Evolutionary conservation across 805 yeast species (phyloP), one percentile per base, ranked within the genome.

Genomic region (Candida corydali): DNA sequence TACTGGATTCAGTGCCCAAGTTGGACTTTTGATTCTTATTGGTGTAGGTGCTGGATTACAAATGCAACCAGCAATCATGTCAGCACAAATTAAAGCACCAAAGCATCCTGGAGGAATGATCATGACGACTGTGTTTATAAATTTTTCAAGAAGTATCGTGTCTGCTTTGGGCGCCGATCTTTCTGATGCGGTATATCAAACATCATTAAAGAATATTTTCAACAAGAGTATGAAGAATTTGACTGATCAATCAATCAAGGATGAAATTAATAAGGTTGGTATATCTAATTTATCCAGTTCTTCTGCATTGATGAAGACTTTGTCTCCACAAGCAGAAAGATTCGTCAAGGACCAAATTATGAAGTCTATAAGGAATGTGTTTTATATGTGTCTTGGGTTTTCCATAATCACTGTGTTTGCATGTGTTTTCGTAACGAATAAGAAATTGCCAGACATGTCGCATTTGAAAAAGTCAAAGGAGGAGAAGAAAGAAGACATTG

Each of bases 21-120:
- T 76, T 35, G 76, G 79, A 0, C 56, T 63, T 23, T 64, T 72
- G 38, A 68, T 75, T 18, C 45, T 72, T 5, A 49, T 59, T 7
- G 83, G 83, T 17, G 55, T 68, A 4, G 62, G 73, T 0, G 51
- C 66, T 29, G 84, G 83, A 2, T 22, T 71, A 11, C 59, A 55
- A 36, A 55, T 74, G 50, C 80, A 76, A 49, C 57, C 75, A 1
- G 45, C 64, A 11, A 55, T 73, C 32, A 47, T 73, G 22, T 51
- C 69, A 2, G 61, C 73, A 1, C 79, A 76, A 46, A 51, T 76
- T 7, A 55, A 63, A 16, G 76, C 77, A 8, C 79, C 82, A 23
- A 70, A 74, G 41, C 51, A 60, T 1, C 65, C 73, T 5, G 81
- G 80, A 11, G 65, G 71, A 3, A 60, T 64, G 5, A 71, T 76